Evolutionary conservation across 495 filamentous ascomycete genomes (phyloP), one percentile per base, ranked within the genome.

Genomic region (Tetracladium setigerum): DNA sequence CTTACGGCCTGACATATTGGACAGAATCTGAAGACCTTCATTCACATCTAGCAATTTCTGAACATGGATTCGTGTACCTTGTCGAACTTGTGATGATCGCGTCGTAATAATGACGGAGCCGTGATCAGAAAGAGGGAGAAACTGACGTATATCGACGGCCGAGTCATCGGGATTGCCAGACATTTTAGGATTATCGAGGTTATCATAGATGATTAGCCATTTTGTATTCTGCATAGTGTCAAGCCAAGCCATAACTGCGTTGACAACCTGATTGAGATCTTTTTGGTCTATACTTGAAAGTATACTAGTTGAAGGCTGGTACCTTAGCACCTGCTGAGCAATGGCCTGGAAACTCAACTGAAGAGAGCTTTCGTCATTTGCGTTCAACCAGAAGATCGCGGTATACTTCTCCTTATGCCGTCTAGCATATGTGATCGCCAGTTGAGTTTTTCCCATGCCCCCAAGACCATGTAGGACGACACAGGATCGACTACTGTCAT

Each of bases 151-250:
- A 24, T 49, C 46, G 16, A 49, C 46, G 10, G 37, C 46, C 37
- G 38, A 41, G 30, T 13, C 12, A 24, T 49, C 46, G 24, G 16
- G 12, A 33, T 41, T 49, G 15, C 14, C 18, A 35, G 37, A 24
- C 18, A 13, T 31, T 18, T 42, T 49, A 19, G 46, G 46, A 22
- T 49, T 50, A 18, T 74, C 69, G 32, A 60, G 61, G 46, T 71
- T 76, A 42, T 74, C 67, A 34, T 72, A 38, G 43, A 64, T 65
- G 1, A 52, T 56, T 30, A 72, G 61, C 62, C 66, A 71, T 44
- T 58, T 56, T 58, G 37, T 68, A 46, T 32, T 67, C 54, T 41
- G 58, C 54, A 13, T 36, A 9, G 42, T 10, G 30, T 41, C 37
- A 31, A 49, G 46, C 46, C 46, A 49, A 12, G 46, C 17, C 38